phyloP scores from a whole-genome alignment of 495 filamentous ascomycete species.

The Aspergillus carlsbadensis region DNA sequence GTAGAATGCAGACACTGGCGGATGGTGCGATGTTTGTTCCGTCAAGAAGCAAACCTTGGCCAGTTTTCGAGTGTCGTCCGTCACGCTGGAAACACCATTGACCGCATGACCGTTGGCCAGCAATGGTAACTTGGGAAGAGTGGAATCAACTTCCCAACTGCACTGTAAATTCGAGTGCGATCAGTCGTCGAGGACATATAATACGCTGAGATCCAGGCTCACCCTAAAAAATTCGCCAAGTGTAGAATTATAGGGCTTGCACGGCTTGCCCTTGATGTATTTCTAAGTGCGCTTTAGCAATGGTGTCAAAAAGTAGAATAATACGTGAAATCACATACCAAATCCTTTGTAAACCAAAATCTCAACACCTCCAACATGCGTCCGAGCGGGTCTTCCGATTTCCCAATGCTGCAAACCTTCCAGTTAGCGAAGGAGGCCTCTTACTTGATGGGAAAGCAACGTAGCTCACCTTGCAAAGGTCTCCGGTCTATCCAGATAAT shows the following conservation, averaged over 20 bases:
- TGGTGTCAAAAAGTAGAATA: not conserved
- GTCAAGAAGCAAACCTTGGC: slow-evolving; percentile 89
- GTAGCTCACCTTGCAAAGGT: slow-evolving; percentile 73
- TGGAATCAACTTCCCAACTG: slow-evolving; percentile 87
- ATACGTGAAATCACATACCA: slow-evolving; percentile 49
- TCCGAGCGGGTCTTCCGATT: slow-evolving; percentile 84
- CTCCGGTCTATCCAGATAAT: slow-evolving; percentile 93
- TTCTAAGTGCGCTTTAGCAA: slow-evolving; percentile 53
- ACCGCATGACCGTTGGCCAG: slow-evolving; percentile 35
- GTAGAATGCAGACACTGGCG: slow-evolving; percentile 94
- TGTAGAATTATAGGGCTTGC: slow-evolving; percentile 97
- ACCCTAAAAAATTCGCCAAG: slow-evolving; percentile 97
- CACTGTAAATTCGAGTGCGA: slow-evolving; percentile 52
- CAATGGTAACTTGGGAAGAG: slow-evolving; percentile 45
- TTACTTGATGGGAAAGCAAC: slow-evolving; percentile 16
- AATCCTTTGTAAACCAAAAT: slow-evolving; percentile 98
- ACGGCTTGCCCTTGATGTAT: slow-evolving; percentile 97
- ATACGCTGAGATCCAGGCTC: slow-evolving; percentile 21
- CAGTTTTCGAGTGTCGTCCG: slow-evolving; percentile 46
- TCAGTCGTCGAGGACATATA: slow-evolving; percentile 2
- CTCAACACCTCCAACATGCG: slow-evolving; percentile 90
- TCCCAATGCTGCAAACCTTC: slow-evolving; percentile 70
- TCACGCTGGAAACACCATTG: slow-evolving; percentile 33
- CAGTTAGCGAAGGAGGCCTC: slow-evolving; percentile 37
- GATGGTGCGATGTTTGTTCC: slow-evolving; percentile 98